Evolutionary conservation across 2,329 filamentous ascomycete genomes (phyloP), one percentile per base, ranked within the genome.

Genomic region (Plenodomus lindquistii): DNA sequence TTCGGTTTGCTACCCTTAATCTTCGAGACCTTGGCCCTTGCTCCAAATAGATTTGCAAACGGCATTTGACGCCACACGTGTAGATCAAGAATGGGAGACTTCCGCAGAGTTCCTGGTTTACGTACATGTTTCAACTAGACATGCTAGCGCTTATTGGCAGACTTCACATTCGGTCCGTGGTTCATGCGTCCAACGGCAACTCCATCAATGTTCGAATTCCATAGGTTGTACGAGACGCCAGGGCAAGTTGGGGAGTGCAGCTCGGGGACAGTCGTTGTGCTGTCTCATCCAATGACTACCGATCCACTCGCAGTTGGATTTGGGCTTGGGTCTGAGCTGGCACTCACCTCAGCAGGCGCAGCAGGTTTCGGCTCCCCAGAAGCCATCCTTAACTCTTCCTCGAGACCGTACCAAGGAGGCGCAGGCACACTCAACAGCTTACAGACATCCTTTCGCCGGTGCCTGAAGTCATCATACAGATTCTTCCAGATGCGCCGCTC

Each of bases 401-500:
- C 68, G 48, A 71, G 58, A 37, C 46, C 57, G 37, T 44, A 37
- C 72, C 72, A 75, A 9, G 73, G 67, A 19, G 71, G 70, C 36
- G 72, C 65, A 13, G 71, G 71, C 43, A 73, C 66, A 47, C 70
- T 72, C 42, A 74, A 56, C 41, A 72, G 52, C 51, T 56, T 65
- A 55, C 74, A 77, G 16, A 77, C 53, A 37, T 74, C 69, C 54
- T 67, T 72, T 47, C 76, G 61, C 48, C 74, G 65, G 54, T 63
- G 53, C 24, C 76, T 57, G 50, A 78, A 79, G 40, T 77, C 72
- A 27, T 75, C 66, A 44, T 79, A 79, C 47, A 79, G 48, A 9
- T 65, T 60, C 55, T 74, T 75, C 76, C 76, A 78, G 20, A 77
- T 71, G 27, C 63, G 69, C 31, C 75, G 56, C 50, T 77, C 75